Base-by-base conservation (phyloP, 2,329 filamentous ascomycete genomes). In the Shiraia bambusicola region DNA sequence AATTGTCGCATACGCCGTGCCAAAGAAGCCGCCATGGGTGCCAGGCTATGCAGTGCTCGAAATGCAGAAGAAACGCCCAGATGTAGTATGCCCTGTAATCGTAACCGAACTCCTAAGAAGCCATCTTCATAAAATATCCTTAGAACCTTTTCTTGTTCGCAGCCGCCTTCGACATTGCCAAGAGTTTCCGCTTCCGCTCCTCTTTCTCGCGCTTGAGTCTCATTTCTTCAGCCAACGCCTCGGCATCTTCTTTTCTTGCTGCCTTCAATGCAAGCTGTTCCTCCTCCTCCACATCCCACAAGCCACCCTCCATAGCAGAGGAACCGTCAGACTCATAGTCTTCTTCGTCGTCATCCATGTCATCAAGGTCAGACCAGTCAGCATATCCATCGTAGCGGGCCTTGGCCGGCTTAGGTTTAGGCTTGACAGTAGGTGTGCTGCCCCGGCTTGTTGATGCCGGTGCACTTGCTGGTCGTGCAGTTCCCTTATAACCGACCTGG, bases 241-340 rank as follows among this genome's bases (percentile, higher is more conserved):
- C 73, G 13, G 78, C 73, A 55, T 91, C 87, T 61, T 91, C 87
- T 33, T 77, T 76, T 31, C 79, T 79, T 16, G 86, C 87, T 40
- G 77, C 74, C 22, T 72, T 68, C 45, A 84, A 78, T 2, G 86
- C 84, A 35, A 72, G 62, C 33, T 75, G 72, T 63, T 92, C 87
- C 64, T 92, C 87, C 26, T 77, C 72, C 47, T 89, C 85, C 37
- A 91, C 80, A 54, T 90, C 86, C 46, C 83, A 84, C 27, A 85
- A 65, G 25, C 85, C 86, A 2, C 85, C 87, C 65, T 90, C 86
- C 84, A 90, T 90, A 56, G 88, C 87, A 5, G 84, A 88, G 4
- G 83, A 86, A 5, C 65, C 81, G 40, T 86, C 85, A 1, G 81
- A 83, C 2, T 73, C 77, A 50, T 87, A 84, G 34, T 74, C 75